These are phyloP conservation scores for Stentor roeselii DNA, from an alignment of 73 alveolate genomes.

Conservation along the genomic window DNA sequence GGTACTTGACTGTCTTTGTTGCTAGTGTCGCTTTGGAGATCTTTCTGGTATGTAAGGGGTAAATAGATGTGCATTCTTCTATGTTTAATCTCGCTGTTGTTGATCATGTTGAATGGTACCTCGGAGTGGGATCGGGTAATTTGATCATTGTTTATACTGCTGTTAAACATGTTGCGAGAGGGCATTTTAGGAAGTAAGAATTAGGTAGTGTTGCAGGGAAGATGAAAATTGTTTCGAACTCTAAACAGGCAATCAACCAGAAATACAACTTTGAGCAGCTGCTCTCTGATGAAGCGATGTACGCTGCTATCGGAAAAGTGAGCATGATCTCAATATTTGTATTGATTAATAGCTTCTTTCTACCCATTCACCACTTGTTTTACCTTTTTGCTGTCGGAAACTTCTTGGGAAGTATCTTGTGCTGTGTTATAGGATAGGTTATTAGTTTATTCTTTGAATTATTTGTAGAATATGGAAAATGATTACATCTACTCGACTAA, in stretches of 20 bases:
- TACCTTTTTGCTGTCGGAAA: neutral
- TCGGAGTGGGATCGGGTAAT: neutral
- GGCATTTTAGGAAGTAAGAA: neutral
- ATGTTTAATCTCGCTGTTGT: no score
- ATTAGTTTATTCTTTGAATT: no score
- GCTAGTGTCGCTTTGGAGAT: neutral
- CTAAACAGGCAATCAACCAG: neutral
- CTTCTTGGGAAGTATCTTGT: neutral
- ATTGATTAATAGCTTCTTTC: neutral
- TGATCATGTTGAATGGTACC: neutral
- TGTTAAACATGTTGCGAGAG: neutral
- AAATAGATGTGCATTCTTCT: neutral
- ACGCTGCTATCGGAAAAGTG: neutral
- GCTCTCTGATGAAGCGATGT: neutral
- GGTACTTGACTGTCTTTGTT: neutral
- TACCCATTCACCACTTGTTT: neutral
- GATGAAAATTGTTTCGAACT: neutral
- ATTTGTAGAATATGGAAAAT: no score
- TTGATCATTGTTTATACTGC: neutral
- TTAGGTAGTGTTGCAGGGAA: neutral
- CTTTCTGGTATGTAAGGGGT: neutral
- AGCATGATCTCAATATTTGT: neutral
- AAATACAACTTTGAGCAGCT: neutral
- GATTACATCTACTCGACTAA: no score
- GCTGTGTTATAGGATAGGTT: neutral